Evolutionary conservation across 1,284 basidiomycete species (phyloP).

Genomic region (Exobasidium rhododendri): DNA sequence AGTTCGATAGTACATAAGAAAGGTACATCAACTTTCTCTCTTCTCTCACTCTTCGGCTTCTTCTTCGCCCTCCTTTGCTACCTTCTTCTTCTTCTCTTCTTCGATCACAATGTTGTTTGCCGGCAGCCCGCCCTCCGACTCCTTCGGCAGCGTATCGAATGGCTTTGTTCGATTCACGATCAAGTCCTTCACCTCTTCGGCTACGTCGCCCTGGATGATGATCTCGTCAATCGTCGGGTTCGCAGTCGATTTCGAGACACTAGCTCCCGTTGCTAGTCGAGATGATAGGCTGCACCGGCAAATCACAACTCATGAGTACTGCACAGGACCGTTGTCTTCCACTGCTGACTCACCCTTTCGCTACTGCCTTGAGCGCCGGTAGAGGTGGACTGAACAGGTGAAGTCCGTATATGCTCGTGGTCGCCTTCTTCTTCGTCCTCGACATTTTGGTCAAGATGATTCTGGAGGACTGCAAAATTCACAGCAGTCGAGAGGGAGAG

Average conservation of each 20-base stretch:
- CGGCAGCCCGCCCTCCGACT: slow-evolving; percentile 36
- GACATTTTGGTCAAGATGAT: slow-evolving; percentile 48
- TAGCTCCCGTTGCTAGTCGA: slow-evolving; percentile 50
- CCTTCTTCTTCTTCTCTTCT: slow-evolving; percentile 50
- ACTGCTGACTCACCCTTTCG: slow-evolving; percentile 43
- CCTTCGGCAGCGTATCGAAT: slow-evolving; percentile 46
- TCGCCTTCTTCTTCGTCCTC: slow-evolving; percentile 52
- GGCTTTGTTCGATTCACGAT: slow-evolving; percentile 44
- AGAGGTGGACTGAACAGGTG: slow-evolving; percentile 51
- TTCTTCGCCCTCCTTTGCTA: slow-evolving; percentile 19
- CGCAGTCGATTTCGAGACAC: slow-evolving; percentile 48
- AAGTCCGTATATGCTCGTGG: slow-evolving; percentile 45
- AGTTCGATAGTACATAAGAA: no score
- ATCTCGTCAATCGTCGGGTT: slow-evolving; percentile 52
- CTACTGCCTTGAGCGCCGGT: slow-evolving; percentile 48
- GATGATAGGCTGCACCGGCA: slow-evolving; percentile 34
- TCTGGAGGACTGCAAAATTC: slow-evolving; percentile 31
- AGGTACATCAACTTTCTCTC: not conserved
- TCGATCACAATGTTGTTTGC: slow-evolving; percentile 49
- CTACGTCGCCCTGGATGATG: slow-evolving; percentile 53
- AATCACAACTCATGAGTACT: not conserved
- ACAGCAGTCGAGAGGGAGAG: not conserved
- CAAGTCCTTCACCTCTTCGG: slow-evolving; percentile 43
- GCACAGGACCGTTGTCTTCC: not conserved
- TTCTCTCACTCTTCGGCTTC: not conserved